Conservation (phyloP, 2,329 filamentous ascomycete species). For the Beauveria medogensis region DNA sequence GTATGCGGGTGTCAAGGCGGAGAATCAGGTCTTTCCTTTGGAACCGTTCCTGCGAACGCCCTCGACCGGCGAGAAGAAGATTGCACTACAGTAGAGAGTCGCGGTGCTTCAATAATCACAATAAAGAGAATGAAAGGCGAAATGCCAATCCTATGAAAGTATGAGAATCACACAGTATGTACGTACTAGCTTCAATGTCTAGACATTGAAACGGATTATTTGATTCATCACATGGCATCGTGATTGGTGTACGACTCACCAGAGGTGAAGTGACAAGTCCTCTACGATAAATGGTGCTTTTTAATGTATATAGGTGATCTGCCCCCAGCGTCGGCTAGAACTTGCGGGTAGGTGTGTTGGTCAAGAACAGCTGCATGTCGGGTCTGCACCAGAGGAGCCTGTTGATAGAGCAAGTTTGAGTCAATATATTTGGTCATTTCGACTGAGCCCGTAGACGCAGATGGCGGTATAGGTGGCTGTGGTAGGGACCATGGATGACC, state of each 20-base stretch:
- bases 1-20: slow-evolving; percentile 42
- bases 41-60: slow-evolving; percentile 31
- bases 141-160: neutral
- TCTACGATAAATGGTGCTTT: neutral
- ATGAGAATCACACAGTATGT: neutral
- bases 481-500: too few relatives aligned
- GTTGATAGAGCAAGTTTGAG: neutral
- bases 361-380: neutral
- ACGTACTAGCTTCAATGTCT: too few relatives aligned
- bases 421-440: neutral
- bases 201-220: too few relatives aligned
- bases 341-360: neutral
- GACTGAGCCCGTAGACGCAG: too few relatives aligned
- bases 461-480: too few relatives aligned
- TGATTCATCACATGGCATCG: too few relatives aligned
- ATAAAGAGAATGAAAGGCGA: too few relatives aligned
- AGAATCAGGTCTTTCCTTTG: slow-evolving; percentile 47
- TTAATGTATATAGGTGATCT: neutral
- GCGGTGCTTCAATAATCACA: neutral
- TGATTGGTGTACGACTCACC: neutral
- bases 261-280: neutral
- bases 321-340: neutral
- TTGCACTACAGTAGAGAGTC: neutral
- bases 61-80: neutral
- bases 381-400: neutral